Evolutionary conservation across 1,284 basidiomycete genomes (phyloP).

Genomic region (Limonomyces culmigenus): DNA sequence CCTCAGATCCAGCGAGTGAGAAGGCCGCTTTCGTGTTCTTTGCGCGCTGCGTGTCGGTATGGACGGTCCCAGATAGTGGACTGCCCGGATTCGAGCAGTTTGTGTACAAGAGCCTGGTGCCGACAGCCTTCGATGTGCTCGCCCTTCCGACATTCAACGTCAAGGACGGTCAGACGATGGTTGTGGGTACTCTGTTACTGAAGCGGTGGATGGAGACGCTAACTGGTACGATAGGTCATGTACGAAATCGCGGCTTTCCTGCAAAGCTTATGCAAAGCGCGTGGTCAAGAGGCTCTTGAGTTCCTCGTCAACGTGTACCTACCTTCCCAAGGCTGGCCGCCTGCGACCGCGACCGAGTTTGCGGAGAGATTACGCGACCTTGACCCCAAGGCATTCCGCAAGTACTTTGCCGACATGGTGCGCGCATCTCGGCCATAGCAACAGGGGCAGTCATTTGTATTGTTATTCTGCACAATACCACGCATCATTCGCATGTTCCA

Average conservation of each 20-base stretch:
- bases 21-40: constrained; percentile 77
- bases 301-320: constrained; percentile 74
- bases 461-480: too few relatives aligned
- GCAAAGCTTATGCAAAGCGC: constrained; percentile 60
- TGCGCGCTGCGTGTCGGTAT: constrained; percentile 57
- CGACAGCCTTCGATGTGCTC: constrained; percentile 72
- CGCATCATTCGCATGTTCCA: too few relatives aligned
- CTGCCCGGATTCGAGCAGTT: constrained; percentile 90
- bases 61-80: constrained; percentile 46
- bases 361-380: constrained; percentile 60
- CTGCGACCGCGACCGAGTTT: constrained; percentile 65
- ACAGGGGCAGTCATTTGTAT: too few relatives aligned
- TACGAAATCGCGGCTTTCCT: constrained; percentile 79
- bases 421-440: constrained; percentile 37
- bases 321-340: constrained; percentile 79
- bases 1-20: constrained; percentile 60
- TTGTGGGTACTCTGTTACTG: constrained; percentile 30
- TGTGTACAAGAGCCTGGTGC: constrained; percentile 80
- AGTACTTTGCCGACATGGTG: constrained; percentile 80
- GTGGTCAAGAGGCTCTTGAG: constrained; percentile 74
- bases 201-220: too few relatives aligned
- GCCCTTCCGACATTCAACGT: constrained; percentile 71
- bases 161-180: constrained; percentile 73
- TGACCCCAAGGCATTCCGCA: constrained; percentile 73
- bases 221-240: constrained; percentile 46